Percentiles rank a stretch among this genome's conserved stretches.
These are phyloP conservation scores for Zygosaccharomyces pseudobailii DNA, from an alignment of 1,139 yeast genomes.

Conservation along the genomic window DNA sequence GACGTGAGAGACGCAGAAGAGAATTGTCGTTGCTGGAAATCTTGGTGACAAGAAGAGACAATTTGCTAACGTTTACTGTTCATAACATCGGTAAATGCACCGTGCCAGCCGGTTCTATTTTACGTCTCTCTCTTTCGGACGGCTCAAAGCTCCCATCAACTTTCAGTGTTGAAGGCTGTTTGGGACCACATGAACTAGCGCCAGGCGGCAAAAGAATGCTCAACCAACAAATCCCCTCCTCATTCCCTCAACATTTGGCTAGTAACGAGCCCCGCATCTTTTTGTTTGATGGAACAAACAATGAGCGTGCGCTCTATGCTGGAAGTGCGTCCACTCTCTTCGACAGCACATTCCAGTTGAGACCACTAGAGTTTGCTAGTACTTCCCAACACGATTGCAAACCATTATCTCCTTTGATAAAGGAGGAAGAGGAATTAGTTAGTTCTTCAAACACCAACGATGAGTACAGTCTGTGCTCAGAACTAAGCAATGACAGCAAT, in stretches of 20 bases:
- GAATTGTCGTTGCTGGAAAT: background rate
- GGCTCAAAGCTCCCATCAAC: slow-evolving; percentile 3
- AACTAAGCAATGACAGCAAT: slow-evolving; percentile 4
- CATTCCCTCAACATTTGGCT: background rate
- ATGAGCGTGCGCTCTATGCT: background rate
- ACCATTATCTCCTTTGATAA: slow-evolving; percentile 1
- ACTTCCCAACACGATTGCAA: background rate
- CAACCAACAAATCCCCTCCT: background rate
- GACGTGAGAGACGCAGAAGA: slow-evolving; percentile 11
- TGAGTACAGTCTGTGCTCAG: slow-evolving; percentile 11
- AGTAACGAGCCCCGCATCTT: background rate
- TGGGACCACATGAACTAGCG: slow-evolving; percentile 15
- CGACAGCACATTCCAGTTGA: background rate
- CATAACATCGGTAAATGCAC: slow-evolving; percentile 12
- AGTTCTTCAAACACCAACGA: slow-evolving; percentile 20
- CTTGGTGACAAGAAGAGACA: slow-evolving; percentile 13
- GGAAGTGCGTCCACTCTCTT: background rate
- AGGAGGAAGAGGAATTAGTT: slow-evolving; percentile 13
- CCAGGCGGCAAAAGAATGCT: slow-evolving; percentile 15
- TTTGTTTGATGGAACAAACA: background rate
- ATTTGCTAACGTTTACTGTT: slow-evolving; percentile 16
- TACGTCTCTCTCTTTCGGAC: slow-evolving; percentile 12
- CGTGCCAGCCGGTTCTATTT: slow-evolving; percentile 14
- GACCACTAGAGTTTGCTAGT: background rate
- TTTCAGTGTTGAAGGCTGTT: slow-evolving; percentile 12